These are phyloP conservation scores for Alnus glutinosa DNA, from an alignment of 306 rosid species.

Conservation along the genomic window DNA sequence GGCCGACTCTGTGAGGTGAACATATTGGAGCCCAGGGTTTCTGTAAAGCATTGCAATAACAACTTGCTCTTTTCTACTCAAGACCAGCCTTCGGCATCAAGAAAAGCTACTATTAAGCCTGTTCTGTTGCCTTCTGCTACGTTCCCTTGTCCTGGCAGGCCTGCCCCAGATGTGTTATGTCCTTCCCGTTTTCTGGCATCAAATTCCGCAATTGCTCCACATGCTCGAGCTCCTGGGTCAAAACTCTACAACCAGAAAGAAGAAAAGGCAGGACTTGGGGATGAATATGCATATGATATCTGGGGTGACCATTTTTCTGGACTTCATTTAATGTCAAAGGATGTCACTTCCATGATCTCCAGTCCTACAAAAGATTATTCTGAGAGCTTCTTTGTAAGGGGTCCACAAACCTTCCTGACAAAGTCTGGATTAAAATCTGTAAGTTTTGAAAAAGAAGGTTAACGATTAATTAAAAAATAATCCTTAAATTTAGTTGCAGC, in stretches of 20 bases:
- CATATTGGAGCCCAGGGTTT: constrained; percentile 29
- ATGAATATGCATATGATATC: constrained; percentile 82
- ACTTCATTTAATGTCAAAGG: constrained; percentile 58
- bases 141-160: constrained; percentile 42
- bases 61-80: constrained; percentile 33
- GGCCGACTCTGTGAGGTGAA: constrained; percentile 34
- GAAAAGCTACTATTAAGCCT: constrained; percentile 38
- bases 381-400: constrained; percentile 86
- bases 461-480: constrained; percentile 34
- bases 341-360: constrained; percentile 52
- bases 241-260: constrained; percentile 44
- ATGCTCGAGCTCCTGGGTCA: constrained; percentile 81
- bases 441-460: constrained; percentile 46
- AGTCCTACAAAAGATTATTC: constrained; percentile 50
- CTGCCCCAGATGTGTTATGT: constrained; percentile 34
- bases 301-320: constrained; percentile 93
- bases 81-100: constrained; percentile 40
- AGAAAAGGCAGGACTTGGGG: constrained; percentile 42
- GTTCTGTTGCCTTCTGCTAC: constrained; percentile 50
- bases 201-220: constrained; percentile 44
- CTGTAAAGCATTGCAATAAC: constrained; percentile 18
- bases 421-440: constrained; percentile 43
- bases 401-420: constrained; percentile 65
- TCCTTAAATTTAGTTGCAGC: constrained; percentile 12
- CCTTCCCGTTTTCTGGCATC: constrained; percentile 36